Conservation (phyloP, 139 green algal genomes). For the Picochlorum sp. region DNA sequence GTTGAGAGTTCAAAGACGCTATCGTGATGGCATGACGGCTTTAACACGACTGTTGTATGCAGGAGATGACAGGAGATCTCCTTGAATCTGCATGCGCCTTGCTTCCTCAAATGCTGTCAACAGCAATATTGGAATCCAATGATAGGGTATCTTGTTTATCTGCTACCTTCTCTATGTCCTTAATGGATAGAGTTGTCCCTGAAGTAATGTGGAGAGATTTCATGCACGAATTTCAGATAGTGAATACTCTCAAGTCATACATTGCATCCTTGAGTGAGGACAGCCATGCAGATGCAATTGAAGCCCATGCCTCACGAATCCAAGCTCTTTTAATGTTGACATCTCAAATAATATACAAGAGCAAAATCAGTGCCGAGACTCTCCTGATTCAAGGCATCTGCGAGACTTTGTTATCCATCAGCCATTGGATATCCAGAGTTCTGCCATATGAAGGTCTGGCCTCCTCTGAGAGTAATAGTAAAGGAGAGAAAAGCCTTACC, state of each 20-base stretch:
- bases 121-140: too few relatives aligned
- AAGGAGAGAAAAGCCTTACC: background rate
- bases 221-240: too few relatives aligned
- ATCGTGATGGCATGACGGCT: too few relatives aligned
- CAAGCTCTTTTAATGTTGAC: background rate
- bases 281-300: background rate
- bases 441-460: background rate
- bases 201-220: too few relatives aligned
- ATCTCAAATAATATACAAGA: background rate
- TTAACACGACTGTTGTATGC: too few relatives aligned
- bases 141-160: too few relatives aligned
- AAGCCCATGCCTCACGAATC: background rate
- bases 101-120: too few relatives aligned
- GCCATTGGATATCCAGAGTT: background rate
- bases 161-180: too few relatives aligned
- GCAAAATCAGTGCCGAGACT: background rate
- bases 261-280: background rate
- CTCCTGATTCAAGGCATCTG: background rate
- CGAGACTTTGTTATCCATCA: background rate
- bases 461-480: background rate
- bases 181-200: too few relatives aligned
- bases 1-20: too few relatives aligned
- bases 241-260: background rate
- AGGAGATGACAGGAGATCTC: too few relatives aligned
- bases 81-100: too few relatives aligned